phyloP scores from a whole-genome alignment of 2,329 filamentous ascomycete genomes.

The Lasiodiplodia sp. region DNA sequence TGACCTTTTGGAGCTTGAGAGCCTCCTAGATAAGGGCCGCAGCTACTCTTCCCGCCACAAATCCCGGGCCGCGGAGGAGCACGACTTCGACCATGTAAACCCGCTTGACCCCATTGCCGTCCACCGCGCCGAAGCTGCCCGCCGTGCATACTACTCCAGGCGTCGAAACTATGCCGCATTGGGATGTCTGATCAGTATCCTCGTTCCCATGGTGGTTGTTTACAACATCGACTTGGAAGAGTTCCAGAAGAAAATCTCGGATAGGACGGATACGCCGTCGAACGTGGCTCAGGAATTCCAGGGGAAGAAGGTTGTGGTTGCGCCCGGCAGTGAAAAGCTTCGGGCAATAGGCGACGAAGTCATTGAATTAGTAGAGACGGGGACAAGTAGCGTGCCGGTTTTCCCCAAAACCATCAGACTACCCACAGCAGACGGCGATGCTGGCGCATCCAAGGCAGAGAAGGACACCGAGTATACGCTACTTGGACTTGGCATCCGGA shows the following conservation, averaged over 20 bases:
- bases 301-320: slow-evolving; percentile 64
- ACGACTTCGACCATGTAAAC: slow-evolving; percentile 26
- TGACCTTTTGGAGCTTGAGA: slow-evolving; percentile 19
- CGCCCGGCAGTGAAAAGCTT: slow-evolving; percentile 68
- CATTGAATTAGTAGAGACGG: slow-evolving; percentile 78
- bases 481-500: slow-evolving; percentile 85
- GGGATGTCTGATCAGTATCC: slow-evolving; percentile 47
- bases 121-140: slow-evolving; percentile 43
- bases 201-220: slow-evolving; percentile 46
- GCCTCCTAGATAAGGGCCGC: slow-evolving; percentile 1
- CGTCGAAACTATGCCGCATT: slow-evolving; percentile 44
- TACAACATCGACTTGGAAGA: slow-evolving; percentile 42
- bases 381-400: slow-evolving; percentile 77
- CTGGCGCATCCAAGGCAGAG: slow-evolving; percentile 35
- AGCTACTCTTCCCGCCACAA: slow-evolving; percentile 16
- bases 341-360: slow-evolving; percentile 56
- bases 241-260: slow-evolving; percentile 18
- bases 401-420: slow-evolving; percentile 79
- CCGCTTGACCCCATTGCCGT: slow-evolving; percentile 41
- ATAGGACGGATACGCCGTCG: slow-evolving; percentile 39
- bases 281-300: slow-evolving; percentile 49
- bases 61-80: slow-evolving; percentile 20
- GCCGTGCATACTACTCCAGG: slow-evolving; percentile 39
- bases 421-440: slow-evolving; percentile 49
- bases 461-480: slow-evolving; percentile 76